Conservation (phyloP, 1,284 basidiomycete species). For the Sanghuangporus baumii region DNA sequence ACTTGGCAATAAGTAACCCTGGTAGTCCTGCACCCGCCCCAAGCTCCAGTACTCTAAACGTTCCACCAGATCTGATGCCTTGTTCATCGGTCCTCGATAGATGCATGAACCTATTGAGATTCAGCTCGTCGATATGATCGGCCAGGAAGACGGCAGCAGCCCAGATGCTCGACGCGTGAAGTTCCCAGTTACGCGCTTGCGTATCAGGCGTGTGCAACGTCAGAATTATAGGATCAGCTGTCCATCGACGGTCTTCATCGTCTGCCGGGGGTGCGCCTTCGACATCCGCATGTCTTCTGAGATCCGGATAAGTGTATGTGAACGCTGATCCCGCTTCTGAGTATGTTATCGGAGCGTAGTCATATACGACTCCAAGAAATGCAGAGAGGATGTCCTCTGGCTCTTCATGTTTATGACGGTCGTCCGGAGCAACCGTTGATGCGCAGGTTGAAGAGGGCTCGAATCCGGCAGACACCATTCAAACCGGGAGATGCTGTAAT, state of each 20-base stretch:
- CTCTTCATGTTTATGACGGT: slow-evolving; percentile 24
- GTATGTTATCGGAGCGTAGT: slow-evolving; percentile 51
- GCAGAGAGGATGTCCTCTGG: slow-evolving; percentile 61
- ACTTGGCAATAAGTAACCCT: slow-evolving; percentile 56
- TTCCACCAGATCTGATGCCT: neutral
- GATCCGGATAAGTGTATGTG: slow-evolving; percentile 29
- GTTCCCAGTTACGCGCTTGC: slow-evolving; percentile 57
- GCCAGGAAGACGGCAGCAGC: slow-evolving; percentile 57
- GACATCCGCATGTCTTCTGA: neutral
- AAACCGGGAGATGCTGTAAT: neutral
- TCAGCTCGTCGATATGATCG: slow-evolving; percentile 48
- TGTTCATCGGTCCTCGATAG: slow-evolving; percentile 19
- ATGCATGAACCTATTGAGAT: slow-evolving; percentile 23
- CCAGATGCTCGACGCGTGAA: slow-evolving; percentile 76
- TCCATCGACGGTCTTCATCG: neutral
- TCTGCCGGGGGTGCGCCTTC: neutral
- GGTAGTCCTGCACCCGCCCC: slow-evolving; percentile 71
- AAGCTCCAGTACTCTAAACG: slow-evolving; percentile 54
- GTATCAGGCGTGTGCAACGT: slow-evolving; percentile 57
- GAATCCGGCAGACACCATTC: neutral
- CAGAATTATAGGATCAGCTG: slow-evolving; percentile 21
- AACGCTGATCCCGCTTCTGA: slow-evolving; percentile 48
- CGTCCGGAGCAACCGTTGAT: neutral
- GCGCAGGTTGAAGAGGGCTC: neutral
- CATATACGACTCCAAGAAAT: slow-evolving; percentile 56